Evolutionary conservation across 2,329 filamentous ascomycete species (phyloP), one percentile per base, ranked within the genome.

Genomic region (Graphium sp.): DNA sequence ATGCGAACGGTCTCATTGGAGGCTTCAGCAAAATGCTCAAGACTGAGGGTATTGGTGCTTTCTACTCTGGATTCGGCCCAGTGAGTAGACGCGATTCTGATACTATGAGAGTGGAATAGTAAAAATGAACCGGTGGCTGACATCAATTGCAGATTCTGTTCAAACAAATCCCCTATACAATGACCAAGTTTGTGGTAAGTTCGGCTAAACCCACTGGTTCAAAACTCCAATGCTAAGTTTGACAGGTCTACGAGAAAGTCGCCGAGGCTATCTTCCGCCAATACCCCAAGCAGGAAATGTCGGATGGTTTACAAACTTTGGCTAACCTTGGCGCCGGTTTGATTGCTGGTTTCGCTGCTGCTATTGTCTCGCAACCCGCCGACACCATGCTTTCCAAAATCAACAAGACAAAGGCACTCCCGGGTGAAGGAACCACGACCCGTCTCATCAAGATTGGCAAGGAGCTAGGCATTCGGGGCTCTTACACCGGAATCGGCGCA

Each of bases 131-230:
- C n/a, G n/a, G n/a, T n/a, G n/a, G n/a, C n/a, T n/a, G n/a, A n/a
- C n/a, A n/a, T n/a, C n/a, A n/a, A n/a, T n/a, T n/a, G n/a, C n/a
- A n/a, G n/a, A n/a, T n/a, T n/a, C n/a, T 27, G 9, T 14, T 24
- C 15, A 24, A 15, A 3, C 39, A 82, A 77, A 74, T 91, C 44
- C 82, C 82, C 40, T 91, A 91, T 66, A 91, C 82, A 56, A 85
- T 89, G 77, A 66, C 82, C 69, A 91, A 91, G 67, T 91, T 91
- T 63, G 82, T 87, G 57, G 82, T n/a, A n/a, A n/a, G n/a, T n/a
- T n/a, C n/a, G n/a, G n/a, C n/a, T n/a, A n/a, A n/a, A n/a, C n/a
- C n/a, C n/a, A n/a, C n/a, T n/a, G n/a, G n/a, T n/a, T n/a, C n/a
- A n/a, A n/a, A n/a, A n/a, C n/a, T n/a, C n/a, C n/a, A n/a, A n/a